A percentile compares a stretch with the other conserved stretches of the same genome.
These are phyloP conservation scores for Coemansia sp. DNA, from an alignment of 192 early-diverging fungal genomes.

Conservation along the genomic window DNA sequence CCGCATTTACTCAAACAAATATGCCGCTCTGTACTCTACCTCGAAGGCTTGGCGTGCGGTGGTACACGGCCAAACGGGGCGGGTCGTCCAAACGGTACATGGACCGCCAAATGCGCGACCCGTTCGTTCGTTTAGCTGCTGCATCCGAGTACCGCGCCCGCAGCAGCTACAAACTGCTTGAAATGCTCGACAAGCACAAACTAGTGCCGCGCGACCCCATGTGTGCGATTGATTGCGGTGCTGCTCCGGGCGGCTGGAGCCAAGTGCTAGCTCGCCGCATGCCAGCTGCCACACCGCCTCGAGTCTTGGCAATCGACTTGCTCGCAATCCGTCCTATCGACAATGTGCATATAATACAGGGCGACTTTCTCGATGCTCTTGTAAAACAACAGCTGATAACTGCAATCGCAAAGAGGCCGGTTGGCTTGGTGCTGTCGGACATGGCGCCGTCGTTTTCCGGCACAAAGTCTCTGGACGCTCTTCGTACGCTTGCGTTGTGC, in stretches of 20 bases:
- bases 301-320: slow-evolving; percentile 69
- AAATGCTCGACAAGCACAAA: slow-evolving; percentile 55
- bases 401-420: slow-evolving; percentile 34
- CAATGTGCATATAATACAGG: slow-evolving; percentile 60
- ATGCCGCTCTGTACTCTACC: no score
- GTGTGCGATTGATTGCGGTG: slow-evolving; percentile 64
- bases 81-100: slow-evolving; percentile 61
- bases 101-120: slow-evolving; percentile 62
- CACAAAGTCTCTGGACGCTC: slow-evolving; percentile 63
- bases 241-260: slow-evolving; percentile 77
- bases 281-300: neutral
- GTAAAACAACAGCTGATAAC: slow-evolving; percentile 37
- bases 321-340: slow-evolving; percentile 66
- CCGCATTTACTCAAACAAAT: no score
- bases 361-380: slow-evolving; percentile 60
- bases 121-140: slow-evolving; percentile 60
- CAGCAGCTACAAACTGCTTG: slow-evolving; percentile 71
- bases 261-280: slow-evolving; percentile 60
- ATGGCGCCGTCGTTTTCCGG: slow-evolving; percentile 84
- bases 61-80: slow-evolving; percentile 29
- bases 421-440: slow-evolving; percentile 60
- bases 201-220: slow-evolving; percentile 17
- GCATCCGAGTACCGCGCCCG: slow-evolving; percentile 64
- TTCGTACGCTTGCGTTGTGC: slow-evolving; percentile 63
- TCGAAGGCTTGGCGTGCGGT: neutral